Evolutionary conservation across 2,329 filamentous ascomycete genomes (phyloP), one percentile per base, ranked within the genome.

Genomic region (Didymellaceae sp.): DNA sequence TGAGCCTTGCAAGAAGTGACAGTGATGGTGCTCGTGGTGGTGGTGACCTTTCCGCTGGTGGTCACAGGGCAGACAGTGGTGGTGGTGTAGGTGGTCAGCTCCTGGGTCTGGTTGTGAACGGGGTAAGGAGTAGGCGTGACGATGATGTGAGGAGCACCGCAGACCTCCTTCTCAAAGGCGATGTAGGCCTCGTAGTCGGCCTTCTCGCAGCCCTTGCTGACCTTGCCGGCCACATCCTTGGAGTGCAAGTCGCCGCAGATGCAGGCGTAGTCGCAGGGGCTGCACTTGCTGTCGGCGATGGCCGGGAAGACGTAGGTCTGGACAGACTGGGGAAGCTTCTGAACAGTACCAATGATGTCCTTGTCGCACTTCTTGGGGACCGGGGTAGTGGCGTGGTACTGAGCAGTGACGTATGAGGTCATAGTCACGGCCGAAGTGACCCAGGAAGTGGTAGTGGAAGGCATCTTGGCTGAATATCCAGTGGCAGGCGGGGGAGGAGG

Each of bases 291-390:
- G 39, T 51, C 50, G 39, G 37, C 45, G 31, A 45, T 52, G 44
- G 37, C 44, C 16, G 48, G 26, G 38, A 64, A 62, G 31, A 47
- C 43, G 17, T 50, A 39, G 32, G 41, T 45, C 21, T 51, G 48
- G 31, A 54, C 45, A 38, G 31, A 44, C 34, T 51, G 37, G 25
- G 38, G 45, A 30, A 46, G 40, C 41, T 43, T 41, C 45, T 54
- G 16, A 14, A 46, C 31, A 14, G 41, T 41, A 4, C 48, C 48
- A 7, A 51, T 21, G 35, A 51, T 51, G 17, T 51, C 48, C 24
- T 24, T 45, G 11, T 51, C 48, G 35, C 48, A 45, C 35, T 41
- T 45, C 30, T 45, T 40, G 20, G 40, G 48, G 2, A 35, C 31
- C 13, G 35, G 18, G 21, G 30, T n/a, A n/a, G n/a, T 30, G 41